Conservation (phyloP, 202 grass and related monocot species). For the Elaeis oleifera region DNA sequence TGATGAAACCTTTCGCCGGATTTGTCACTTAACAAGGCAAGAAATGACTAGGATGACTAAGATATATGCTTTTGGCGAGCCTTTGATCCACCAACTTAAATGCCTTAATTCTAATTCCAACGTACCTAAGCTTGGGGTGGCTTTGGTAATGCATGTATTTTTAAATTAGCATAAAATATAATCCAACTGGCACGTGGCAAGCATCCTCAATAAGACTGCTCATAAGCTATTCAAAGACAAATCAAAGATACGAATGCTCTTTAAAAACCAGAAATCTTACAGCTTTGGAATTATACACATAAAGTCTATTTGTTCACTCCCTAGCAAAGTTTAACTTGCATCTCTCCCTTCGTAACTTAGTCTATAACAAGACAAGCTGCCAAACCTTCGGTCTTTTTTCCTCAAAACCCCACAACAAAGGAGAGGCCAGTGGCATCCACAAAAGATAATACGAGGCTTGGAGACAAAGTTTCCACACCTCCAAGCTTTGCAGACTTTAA, state of each 20-base stretch:
- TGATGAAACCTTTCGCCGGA: too few relatives aligned
- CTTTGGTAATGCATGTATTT: too few relatives aligned
- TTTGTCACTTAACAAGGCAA: too few relatives aligned
- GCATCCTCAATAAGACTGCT: background rate
- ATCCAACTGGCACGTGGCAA: background rate
- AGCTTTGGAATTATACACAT: background rate
- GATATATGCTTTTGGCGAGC: too few relatives aligned
- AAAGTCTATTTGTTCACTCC: background rate
- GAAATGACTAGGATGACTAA: too few relatives aligned
- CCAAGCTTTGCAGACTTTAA: conserved; percentile 29
- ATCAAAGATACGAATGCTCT: background rate
- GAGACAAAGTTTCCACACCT: conserved; percentile 44
- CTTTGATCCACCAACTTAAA: too few relatives aligned
- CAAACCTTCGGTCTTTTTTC: conserved; percentile 13
- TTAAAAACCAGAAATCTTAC: conserved; percentile 1
- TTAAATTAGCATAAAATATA: too few relatives aligned
- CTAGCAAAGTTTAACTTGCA: background rate
- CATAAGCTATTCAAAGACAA: conserved; percentile 43
- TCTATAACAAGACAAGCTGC: conserved; percentile 16
- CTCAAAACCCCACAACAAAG: conserved; percentile 6
- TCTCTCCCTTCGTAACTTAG: too few relatives aligned
- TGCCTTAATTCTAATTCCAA: too few relatives aligned
- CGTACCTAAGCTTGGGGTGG: too few relatives aligned
- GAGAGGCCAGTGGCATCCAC: background rate
- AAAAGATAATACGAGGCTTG: conserved; percentile 15